Base-by-base conservation (phyloP, 169 alveolate genomes). In the Plasmodium chabaudi region DNA sequence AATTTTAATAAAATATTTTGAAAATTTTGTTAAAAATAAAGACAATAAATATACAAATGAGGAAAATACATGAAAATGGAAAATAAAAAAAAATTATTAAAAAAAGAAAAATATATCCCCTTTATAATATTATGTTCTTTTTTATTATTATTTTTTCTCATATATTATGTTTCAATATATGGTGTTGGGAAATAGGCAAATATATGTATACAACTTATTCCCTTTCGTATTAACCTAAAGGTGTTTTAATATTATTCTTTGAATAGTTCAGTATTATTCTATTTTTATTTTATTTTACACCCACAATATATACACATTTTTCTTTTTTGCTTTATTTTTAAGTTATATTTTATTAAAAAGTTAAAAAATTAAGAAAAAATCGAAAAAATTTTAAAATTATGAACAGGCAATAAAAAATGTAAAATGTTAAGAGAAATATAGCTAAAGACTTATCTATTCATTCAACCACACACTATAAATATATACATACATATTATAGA, bases 361-460 rank as follows among this genome's bases (percentile, higher is more conserved):
- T 34, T 34, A 51, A 10, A 70, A 70, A 49, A 70, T 49, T 49
- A 70, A 49, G 49, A 47, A 72, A 57, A 72, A 72, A 27, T 34
- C 7, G 57, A 56, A 72, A 72, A 57, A 72, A 56, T 61, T 72
- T 13, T 23, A 72, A 72, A 56, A 44, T 34, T 27, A 53, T 70
- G 84, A 70, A 51, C 68, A 9, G 19, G 84, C 47, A 51, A 21
- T 51, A 23, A 56, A 47, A 72, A 72, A 72, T 55, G 19, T 27
- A 72, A 72, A 72, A 72, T 56, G 12, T 13, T 21, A 57, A 13
- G 55, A 53, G 44, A 71, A 23, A 55, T 56, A 55, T 55, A 72
- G 71, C 34, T 57, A 46, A 47, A n/a, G 59, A 57, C 10, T 72
- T 6, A 25, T 13, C 5, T 42, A 72, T 25, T 19, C 7, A 6